Percentiles rank a stretch among this genome's conserved stretches.
These are phyloP conservation scores for Podila clonocystis DNA, from an alignment of 192 early-diverging fungal genomes.

Conservation along the genomic window DNA sequence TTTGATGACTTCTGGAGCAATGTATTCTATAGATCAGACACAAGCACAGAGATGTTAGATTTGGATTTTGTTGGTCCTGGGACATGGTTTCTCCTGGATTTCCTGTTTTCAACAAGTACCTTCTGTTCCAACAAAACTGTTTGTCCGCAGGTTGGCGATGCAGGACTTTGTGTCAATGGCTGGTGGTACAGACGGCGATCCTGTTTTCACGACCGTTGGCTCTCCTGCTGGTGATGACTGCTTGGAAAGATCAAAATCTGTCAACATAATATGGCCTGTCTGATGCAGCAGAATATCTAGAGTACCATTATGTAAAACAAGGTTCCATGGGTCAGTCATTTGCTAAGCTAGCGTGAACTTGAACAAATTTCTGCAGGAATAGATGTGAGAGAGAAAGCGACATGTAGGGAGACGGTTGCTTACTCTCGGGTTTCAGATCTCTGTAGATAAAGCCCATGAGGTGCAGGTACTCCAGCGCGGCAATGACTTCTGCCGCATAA, in stretches of 20 bases:
- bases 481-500: conserved; percentile 97
- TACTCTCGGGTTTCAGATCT: conserved; percentile 98
- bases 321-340: no score
- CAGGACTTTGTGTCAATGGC: conserved; percentile 90
- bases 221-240: conserved; percentile 86
- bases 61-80: neutral
- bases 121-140: conserved; percentile 99
- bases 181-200: conserved; percentile 65
- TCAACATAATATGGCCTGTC: conserved; percentile 97
- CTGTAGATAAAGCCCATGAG: conserved; percentile 97
- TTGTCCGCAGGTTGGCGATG: conserved; percentile 88
- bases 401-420: conserved; percentile 11
- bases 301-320: neutral
- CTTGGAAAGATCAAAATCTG: conserved; percentile 98
- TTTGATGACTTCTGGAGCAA: conserved; percentile 98
- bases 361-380: neutral
- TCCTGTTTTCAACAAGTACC: conserved; percentile 43
- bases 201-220: conserved; percentile 70
- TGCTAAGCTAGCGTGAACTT: no score
- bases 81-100: neutral
- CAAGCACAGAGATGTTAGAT: neutral
- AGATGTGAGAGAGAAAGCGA: neutral
- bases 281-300: conserved; percentile 90
- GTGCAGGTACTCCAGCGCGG: conserved; percentile 96
- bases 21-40: conserved; percentile 76